Base-by-base conservation (phyloP, 2,329 filamentous ascomycete genomes). In the Monilinia laxa region DNA sequence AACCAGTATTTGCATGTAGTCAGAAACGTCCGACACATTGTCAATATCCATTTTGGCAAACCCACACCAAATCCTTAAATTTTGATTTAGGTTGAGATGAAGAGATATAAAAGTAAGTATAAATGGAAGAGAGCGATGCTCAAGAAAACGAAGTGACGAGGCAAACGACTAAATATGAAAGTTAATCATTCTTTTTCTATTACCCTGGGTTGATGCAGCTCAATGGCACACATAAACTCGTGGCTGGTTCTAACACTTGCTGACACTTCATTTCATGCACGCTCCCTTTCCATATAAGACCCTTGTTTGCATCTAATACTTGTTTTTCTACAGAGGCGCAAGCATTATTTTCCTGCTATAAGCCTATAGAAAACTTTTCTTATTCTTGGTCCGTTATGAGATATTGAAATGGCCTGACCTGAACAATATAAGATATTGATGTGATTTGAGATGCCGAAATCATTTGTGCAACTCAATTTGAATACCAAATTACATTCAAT, bases 21-120 rank as follows among this genome's bases (percentile, higher is more conserved):
- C 23, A 14, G 16, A 4, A 35, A 64, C 47, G 10, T 63, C 56
- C 10, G 67, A 67, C 25, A 67, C 64, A 59, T 68, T 51, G 10
- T 62, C 28, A 52, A 52, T 42, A 42, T 68, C 55, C 67, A 69
- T 68, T 49, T 65, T 55, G 56, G 23, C 25, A 54, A 28, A 23
- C n/a, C 12, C 18, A 20, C 16, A 20, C 14, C 4, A 5, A 12
- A 49, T 9, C 4, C 20, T 23, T 6, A 28, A 11, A 16, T 51
- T 18, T 1, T 2, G 4, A 23, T 3, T 42, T 51, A 12, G 4
- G 7, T 35, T 60, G 12, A 35, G 31, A 35, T 23, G 2, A 38
- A 11, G 16, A 28, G 2, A 59, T 49, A 59, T 18, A 18, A 12
- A 23, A 54, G 25, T 3, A 47, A 23, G 40, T 35, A 38, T 4